phyloP scores from a whole-genome alignment of 345 rosid species.

The Populus alba region DNA sequence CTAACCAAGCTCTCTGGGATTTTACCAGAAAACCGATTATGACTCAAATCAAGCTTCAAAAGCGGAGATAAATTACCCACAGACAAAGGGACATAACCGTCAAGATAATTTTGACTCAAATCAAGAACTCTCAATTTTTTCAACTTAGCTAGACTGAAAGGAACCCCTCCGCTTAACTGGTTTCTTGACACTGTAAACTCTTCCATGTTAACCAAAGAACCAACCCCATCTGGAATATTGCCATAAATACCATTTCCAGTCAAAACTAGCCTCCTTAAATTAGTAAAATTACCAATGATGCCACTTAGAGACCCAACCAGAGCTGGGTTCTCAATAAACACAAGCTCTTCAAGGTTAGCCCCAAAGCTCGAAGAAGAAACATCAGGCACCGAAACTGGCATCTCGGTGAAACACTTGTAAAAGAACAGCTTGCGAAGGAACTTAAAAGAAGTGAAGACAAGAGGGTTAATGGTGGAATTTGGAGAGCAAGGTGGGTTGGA shows the following conservation, averaged over 20 bases:
- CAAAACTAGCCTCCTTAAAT: slow-evolving; percentile 45
- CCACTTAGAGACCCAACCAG: slow-evolving; percentile 39
- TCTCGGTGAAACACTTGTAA: slow-evolving; percentile 57
- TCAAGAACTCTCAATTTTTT: slow-evolving; percentile 47
- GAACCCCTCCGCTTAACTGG: slow-evolving; percentile 44
- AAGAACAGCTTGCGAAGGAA: slow-evolving; percentile 59
- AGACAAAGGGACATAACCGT: slow-evolving; percentile 42
- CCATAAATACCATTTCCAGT: slow-evolving; percentile 60
- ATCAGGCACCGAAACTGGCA: slow-evolving; percentile 30
- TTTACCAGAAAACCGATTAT: slow-evolving; percentile 42
- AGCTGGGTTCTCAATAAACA: slow-evolving; percentile 56
- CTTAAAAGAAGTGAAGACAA: slow-evolving; percentile 49
- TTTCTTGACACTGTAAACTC: slow-evolving; percentile 60
- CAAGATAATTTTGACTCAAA: slow-evolving; percentile 46
- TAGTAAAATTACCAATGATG: slow-evolving; percentile 39
- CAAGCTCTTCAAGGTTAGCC: slow-evolving; percentile 50
- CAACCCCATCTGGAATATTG: slow-evolving; percentile 35
- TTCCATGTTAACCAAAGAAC: slow-evolving; percentile 38
- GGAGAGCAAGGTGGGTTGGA: slow-evolving; percentile 63
- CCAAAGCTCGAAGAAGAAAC: slow-evolving; percentile 37
- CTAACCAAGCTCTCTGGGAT: slow-evolving; percentile 44
- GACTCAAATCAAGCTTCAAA: slow-evolving; percentile 63
- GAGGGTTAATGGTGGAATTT: slow-evolving; percentile 50
- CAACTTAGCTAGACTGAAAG: slow-evolving; percentile 27
- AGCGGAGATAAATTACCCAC: slow-evolving; percentile 44